Evolutionary conservation across 805 yeast species (phyloP).

Genomic region (Wickerhamiella azymoides): DNA sequence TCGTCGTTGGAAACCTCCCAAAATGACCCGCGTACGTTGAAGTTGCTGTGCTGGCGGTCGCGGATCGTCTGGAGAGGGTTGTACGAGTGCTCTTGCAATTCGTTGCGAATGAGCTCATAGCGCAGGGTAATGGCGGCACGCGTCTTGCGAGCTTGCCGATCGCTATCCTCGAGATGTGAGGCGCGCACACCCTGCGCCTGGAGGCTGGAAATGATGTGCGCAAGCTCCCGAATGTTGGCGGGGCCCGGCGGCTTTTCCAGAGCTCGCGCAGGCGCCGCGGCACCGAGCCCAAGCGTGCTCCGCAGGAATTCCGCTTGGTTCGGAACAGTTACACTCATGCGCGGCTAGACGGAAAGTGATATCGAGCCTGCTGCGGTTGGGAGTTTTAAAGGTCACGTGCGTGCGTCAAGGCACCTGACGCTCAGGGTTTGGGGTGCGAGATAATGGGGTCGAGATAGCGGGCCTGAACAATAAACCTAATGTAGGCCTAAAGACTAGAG

Average conservation of each 20-base stretch:
- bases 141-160: conserved; percentile 2
- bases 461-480: too few species aligned
- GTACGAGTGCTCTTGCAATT: conserved; percentile 27
- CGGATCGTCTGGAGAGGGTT: conserved; percentile 77
- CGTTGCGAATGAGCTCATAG: conserved; percentile 1
- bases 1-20: conserved; percentile 21
- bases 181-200: background rate
- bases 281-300: background rate
- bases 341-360: background rate
- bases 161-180: background rate
- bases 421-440: too few species aligned
- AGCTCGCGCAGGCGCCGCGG: background rate
- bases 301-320: background rate
- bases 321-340: background rate
- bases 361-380: background rate
- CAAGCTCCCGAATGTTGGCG: conserved; percentile 4
- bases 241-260: background rate
- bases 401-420: background rate
- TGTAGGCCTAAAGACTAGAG: too few species aligned
- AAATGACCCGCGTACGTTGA: conserved; percentile 2
- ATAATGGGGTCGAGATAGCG: too few species aligned
- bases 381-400: background rate
- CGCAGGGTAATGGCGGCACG: conserved; percentile 1
- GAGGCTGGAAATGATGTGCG: conserved; percentile 3
- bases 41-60: conserved; percentile 34